Percentiles rank a stretch among this genome's conserved stretches.
These are phyloP conservation scores for Hypoxylon fuscum DNA, from an alignment of 495 filamentous ascomycete species.

Conservation along the genomic window DNA sequence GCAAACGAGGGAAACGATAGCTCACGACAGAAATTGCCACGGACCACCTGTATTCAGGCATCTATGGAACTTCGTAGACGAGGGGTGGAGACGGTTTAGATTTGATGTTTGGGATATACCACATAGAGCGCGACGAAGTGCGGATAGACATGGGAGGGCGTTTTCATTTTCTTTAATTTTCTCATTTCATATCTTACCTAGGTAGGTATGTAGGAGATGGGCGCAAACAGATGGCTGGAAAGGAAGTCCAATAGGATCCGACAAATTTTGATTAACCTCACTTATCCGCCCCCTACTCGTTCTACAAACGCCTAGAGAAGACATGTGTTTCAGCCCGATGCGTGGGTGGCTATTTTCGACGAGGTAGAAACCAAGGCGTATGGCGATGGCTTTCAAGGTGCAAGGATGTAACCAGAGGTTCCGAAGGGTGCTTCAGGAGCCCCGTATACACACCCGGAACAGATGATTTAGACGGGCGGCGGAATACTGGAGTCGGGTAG, in stretches of 20 bases:
- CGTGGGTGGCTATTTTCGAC: background rate
- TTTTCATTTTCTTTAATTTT: slow-evolving; percentile 1
- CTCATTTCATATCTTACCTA: background rate
- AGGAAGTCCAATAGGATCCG: slow-evolving; percentile 10
- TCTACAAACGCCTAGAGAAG: background rate
- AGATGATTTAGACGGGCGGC: slow-evolving; percentile 2
- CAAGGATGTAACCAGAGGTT: background rate
- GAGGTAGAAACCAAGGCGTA: background rate
- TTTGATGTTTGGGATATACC: slow-evolving; percentile 38
- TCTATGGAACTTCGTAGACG: slow-evolving; percentile 44
- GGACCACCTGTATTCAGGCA: slow-evolving; percentile 39
- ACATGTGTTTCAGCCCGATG: background rate
- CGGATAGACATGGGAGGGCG: slow-evolving; percentile 30
- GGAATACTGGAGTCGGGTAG: background rate
- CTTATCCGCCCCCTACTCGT: background rate
- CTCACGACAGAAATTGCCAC: slow-evolving; percentile 43
- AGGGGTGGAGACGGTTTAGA: slow-evolving; percentile 45
- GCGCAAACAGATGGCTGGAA: slow-evolving; percentile 21
- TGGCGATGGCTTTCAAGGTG: background rate
- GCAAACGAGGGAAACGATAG: slow-evolving; percentile 38
- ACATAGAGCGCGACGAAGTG: slow-evolving; percentile 30
- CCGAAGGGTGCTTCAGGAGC: background rate
- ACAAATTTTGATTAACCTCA: slow-evolving; percentile 9
- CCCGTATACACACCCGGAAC: slow-evolving; percentile 2
- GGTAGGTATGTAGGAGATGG: too few species aligned